Percentiles rank a stretch among this genome's conserved stretches.
These are phyloP conservation scores for Starmerella asiatica DNA, from an alignment of 805 yeast species.

Conservation along the genomic window DNA sequence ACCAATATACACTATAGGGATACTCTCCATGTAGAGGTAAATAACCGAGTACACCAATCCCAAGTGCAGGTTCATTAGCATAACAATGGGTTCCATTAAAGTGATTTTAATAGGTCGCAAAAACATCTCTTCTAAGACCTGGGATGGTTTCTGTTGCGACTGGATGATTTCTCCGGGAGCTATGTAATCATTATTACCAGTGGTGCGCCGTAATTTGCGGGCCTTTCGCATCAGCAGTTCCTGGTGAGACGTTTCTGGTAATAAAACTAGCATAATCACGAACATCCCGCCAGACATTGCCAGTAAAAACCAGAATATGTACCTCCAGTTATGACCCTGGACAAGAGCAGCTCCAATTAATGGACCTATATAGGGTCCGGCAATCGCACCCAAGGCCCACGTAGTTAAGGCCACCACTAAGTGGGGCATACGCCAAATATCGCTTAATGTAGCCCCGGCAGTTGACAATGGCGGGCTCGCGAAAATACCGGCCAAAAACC, in stretches of 20 bases:
- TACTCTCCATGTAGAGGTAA: constrained; percentile 48
- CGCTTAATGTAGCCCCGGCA: constrained; percentile 47
- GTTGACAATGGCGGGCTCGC: constrained; percentile 45
- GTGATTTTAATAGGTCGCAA: constrained; percentile 34
- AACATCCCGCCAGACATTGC: constrained; percentile 30
- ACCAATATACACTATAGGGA: constrained; percentile 41
- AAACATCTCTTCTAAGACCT: constrained; percentile 14
- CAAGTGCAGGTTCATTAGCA: constrained; percentile 39
- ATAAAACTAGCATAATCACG: constrained; percentile 28
- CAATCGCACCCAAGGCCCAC: constrained; percentile 42
- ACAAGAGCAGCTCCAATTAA: constrained; percentile 41
- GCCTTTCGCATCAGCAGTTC: constrained; percentile 39
- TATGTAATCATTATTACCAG: constrained; percentile 20
- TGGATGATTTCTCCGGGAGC: constrained; percentile 14
- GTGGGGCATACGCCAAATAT: constrained; percentile 32
- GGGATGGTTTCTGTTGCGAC: neutral
- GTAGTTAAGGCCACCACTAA: constrained; percentile 36
- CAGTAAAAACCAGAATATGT: constrained; percentile 40
- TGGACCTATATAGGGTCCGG: constrained; percentile 46
- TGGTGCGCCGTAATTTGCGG: constrained; percentile 33
- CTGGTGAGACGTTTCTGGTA: constrained; percentile 39
- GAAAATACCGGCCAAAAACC: constrained; percentile 43
- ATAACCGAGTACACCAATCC: constrained; percentile 40
- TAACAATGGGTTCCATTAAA: constrained; percentile 40
- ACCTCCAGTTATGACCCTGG: constrained; percentile 38